phyloP scores from a whole-genome alignment of 805 yeast genomes.

The Ogataea parapolymorpha region DNA sequence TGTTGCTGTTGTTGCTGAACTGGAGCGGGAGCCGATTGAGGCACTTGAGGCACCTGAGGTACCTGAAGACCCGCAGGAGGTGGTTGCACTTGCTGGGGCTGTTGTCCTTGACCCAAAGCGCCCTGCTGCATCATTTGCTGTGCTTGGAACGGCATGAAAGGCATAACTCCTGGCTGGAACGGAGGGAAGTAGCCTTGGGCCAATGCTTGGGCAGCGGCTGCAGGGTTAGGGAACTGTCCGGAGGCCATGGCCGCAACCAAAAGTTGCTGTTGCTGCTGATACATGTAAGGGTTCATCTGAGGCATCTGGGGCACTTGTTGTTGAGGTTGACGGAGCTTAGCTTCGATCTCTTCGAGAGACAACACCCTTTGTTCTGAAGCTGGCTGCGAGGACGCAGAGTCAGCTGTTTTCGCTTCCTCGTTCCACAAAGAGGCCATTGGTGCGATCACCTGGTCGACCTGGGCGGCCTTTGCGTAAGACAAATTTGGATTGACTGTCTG shows the following conservation, averaged over 20 bases:
- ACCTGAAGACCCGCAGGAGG: constrained; percentile 20
- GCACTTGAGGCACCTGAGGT: constrained; percentile 15
- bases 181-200: constrained; percentile 29
- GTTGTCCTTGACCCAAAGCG: constrained; percentile 19
- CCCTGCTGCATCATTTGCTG: constrained; percentile 15
- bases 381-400: constrained; percentile 22
- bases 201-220: constrained; percentile 32
- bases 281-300: constrained; percentile 26
- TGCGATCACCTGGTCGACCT: constrained; percentile 44
- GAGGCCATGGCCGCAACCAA: constrained; percentile 32
- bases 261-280: constrained; percentile 32
- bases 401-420: constrained; percentile 26
- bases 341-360: constrained; percentile 83
- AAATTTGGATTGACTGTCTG: constrained; percentile 23
- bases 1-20: not conserved
- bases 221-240: constrained; percentile 32
- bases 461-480: constrained; percentile 44
- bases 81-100: constrained; percentile 15
- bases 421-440: constrained; percentile 77
- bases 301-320: constrained; percentile 18
- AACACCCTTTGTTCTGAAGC: constrained; percentile 43
- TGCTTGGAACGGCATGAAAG: constrained; percentile 20
- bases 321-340: constrained; percentile 57
- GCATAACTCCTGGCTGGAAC: constrained; percentile 25
- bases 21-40: constrained; percentile 10